Conservation (phyloP, 1,284 basidiomycete species). For the Leccinum solheimii region DNA sequence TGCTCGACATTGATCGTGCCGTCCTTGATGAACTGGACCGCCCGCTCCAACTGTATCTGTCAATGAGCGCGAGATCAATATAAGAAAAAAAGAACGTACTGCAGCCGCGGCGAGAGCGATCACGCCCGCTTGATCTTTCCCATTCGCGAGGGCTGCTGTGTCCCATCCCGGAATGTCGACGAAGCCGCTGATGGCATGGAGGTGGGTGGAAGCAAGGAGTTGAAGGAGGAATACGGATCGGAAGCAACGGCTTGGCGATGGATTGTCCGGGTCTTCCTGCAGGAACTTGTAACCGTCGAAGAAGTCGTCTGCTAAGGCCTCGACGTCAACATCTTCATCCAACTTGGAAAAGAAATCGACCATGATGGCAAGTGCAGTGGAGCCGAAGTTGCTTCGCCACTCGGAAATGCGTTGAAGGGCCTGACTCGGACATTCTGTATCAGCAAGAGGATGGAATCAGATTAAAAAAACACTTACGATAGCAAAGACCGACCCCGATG, state of each 20-base stretch:
- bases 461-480: not conserved
- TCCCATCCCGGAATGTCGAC: not conserved
- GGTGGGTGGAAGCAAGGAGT: not conserved
- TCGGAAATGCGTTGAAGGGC: conserved; percentile 2
- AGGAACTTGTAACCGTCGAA: not conserved
- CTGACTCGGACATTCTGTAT: not conserved
- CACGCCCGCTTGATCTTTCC: not conserved
- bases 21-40: not conserved
- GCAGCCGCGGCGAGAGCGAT: not conserved
- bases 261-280: not conserved
- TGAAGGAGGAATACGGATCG: not conserved
- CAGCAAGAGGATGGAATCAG: not conserved
- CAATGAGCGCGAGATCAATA: not conserved
- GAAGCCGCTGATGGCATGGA: not conserved
- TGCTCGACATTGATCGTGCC: not conserved
- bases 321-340: not conserved
- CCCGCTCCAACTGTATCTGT: not conserved
- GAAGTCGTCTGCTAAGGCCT: not conserved
- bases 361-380: conserved; percentile 2
- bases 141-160: not conserved
- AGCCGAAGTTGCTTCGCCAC: conserved; percentile 13
- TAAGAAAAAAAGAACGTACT: not conserved
- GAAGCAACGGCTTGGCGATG: no score
- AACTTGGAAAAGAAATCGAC: conserved; percentile 6
- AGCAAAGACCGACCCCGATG: conserved; percentile 1